phyloP scores from a whole-genome alignment of 2,329 filamentous ascomycete species.

The Pseudocercospora cruenta region DNA sequence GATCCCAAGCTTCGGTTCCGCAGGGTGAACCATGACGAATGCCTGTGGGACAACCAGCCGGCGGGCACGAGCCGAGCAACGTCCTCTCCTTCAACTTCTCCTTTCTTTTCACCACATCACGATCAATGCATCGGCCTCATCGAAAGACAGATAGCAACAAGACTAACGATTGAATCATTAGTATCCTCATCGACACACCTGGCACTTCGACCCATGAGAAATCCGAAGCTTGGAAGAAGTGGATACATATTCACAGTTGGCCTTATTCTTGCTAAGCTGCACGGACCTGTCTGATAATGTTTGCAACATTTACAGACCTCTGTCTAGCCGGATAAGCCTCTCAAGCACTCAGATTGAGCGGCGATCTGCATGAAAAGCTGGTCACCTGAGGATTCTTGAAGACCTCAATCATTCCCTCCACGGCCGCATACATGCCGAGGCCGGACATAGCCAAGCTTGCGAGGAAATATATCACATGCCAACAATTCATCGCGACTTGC shows the following conservation, averaged over 20 bases:
- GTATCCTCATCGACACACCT: too few relatives aligned
- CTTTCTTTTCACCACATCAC: not conserved
- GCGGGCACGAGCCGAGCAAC: not conserved
- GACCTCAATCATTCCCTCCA: constrained; percentile 42
- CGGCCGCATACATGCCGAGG: constrained; percentile 46
- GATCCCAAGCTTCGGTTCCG: not conserved
- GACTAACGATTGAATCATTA: too few relatives aligned
- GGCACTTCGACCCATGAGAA: too few relatives aligned
- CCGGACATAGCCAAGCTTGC: constrained; percentile 44
- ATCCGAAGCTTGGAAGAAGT: too few relatives aligned
- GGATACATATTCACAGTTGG: too few relatives aligned
- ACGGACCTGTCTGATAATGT: too few relatives aligned
- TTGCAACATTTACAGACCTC: not conserved
- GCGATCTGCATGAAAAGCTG: constrained; percentile 22
- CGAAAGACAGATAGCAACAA: too few relatives aligned
- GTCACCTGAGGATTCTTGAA: constrained; percentile 30
- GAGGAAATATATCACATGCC: constrained; percentile 45
- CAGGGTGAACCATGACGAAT: not conserved
- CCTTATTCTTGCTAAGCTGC: not conserved
- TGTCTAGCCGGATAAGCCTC: not conserved
- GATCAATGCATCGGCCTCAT: not conserved
- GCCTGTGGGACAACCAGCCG: not conserved
- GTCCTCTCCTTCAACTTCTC: not conserved
- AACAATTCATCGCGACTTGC: constrained; percentile 34
- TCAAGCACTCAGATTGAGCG: constrained; percentile 17